Evolutionary conservation across 495 filamentous ascomycete genomes (phyloP), one percentile per base, ranked within the genome.

Genomic region (Xanthoparmelia taractica): DNA sequence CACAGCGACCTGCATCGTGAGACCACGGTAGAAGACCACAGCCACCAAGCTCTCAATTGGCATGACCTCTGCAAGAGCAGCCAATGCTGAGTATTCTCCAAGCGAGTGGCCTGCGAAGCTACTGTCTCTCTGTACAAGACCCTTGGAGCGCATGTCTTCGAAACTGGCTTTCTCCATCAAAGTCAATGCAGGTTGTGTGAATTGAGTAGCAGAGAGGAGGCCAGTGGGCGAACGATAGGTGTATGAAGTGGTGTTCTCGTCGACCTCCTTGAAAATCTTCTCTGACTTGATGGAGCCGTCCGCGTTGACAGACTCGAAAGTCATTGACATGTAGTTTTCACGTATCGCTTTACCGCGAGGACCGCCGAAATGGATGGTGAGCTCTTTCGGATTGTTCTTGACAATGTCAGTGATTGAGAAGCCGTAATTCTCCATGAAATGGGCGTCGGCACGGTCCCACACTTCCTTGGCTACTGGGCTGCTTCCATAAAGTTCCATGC

Each of bases 151-250:
- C 95, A 99, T 97, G 73, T 99, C 94, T 78, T 99, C 94, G 69
- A 97, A 99, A 68, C 89, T 94, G 62, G 94, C 94, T 80, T 99
- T 99, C 80, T 99, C 94, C 95, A 99, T 97, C 58, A 99, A 79
- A 36, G 94, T 99, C 64, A 99, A 78, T 47, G 94, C 95, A 11
- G 94, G 94, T 72, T 99, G 94, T 5, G 94, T 97, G 78, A 99
- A 99, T 70, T 99, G 94, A 18, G 94, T 99, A 13, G 94, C 94
- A 27, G 95, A 99, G 37, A 99, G 84, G 37, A 99, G 87, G 68
- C 94, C 94, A 0, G 89, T 93, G 5, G 94, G 94, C 18, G 94
- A 97, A 34, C 90, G 88, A 79, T 97, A 97, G 18, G 94, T 97
- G 80, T 97, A 97, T 0, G 90, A 96, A 2, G 88, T 87, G 0